phyloP scores from a whole-genome alignment of 495 filamentous ascomycete genomes.

The Penicillium fimorum region DNA sequence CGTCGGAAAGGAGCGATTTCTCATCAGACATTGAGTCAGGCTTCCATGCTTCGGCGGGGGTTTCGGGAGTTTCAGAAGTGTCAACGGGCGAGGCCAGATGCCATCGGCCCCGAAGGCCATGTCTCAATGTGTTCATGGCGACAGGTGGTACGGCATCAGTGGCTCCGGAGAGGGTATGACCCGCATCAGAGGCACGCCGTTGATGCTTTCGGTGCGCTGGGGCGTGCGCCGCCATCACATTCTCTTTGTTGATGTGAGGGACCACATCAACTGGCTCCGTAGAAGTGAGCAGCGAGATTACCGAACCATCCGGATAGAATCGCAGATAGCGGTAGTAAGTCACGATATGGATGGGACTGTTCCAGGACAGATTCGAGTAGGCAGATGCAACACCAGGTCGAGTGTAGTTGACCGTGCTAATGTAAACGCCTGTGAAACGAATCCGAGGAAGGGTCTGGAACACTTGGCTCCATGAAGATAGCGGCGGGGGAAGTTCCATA shows the following conservation, averaged over 20 bases:
- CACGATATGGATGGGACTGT: slow-evolving; percentile 87
- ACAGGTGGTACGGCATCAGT: slow-evolving; percentile 38
- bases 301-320: slow-evolving; percentile 87
- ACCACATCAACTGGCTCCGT: slow-evolving; percentile 83
- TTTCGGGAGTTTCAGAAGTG: slow-evolving; percentile 22
- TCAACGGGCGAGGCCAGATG: slow-evolving; percentile 46
- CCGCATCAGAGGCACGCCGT: slow-evolving; percentile 35
- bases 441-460: slow-evolving; percentile 81
- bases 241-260: slow-evolving; percentile 61
- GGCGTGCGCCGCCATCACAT: slow-evolving; percentile 36
- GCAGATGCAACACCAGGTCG: slow-evolving; percentile 67
- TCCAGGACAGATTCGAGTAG: slow-evolving; percentile 61
- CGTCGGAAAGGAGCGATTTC: slow-evolving; percentile 8
- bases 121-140: slow-evolving; percentile 50
- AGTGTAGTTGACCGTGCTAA: slow-evolving; percentile 92
- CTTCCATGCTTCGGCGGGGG: slow-evolving; percentile 10
- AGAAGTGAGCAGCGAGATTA: slow-evolving; percentile 73
- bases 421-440: slow-evolving; percentile 93
- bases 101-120: slow-evolving; percentile 62
- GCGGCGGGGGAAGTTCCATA: slow-evolving; percentile 36
- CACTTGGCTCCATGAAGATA: slow-evolving; percentile 56
- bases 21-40: slow-evolving; percentile 14
- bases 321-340: slow-evolving; percentile 97
- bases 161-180: slow-evolving; percentile 37
- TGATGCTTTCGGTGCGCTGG: slow-evolving; percentile 32